A percentile compares a stretch with the other conserved stretches of the same genome.
phyloP scores from a whole-genome alignment of 768 basidiomycete species.

The Podaxis sp. region DNA sequence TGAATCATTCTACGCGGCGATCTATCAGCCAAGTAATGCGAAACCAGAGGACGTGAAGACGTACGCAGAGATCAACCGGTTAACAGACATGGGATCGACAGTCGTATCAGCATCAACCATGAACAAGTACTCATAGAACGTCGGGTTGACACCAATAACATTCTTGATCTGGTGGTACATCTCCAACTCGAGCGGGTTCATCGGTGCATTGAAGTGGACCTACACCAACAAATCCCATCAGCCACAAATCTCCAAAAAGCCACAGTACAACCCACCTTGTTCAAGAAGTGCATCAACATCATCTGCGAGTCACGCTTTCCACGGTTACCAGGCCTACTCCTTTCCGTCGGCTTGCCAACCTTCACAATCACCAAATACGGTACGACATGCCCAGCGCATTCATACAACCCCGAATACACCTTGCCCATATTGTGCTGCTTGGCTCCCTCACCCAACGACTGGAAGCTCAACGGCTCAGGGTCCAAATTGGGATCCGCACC shows the following conservation, averaged over 20 bases:
- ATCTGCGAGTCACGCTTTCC: constrained; percentile 99
- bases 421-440: constrained; percentile 99
- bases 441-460: constrained; percentile 90
- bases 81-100: constrained; percentile 83
- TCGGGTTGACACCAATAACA: constrained; percentile 97
- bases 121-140: constrained; percentile 96
- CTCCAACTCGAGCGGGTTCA: constrained; percentile 96
- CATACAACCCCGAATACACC: constrained; percentile 94
- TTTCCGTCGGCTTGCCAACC: constrained; percentile 93
- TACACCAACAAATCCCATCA: constrained; percentile 26
- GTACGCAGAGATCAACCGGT: constrained; percentile 90
- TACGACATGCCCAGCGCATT: constrained; percentile 91
- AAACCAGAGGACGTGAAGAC: constrained; percentile 30
- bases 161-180: constrained; percentile 99
- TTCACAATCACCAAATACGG: constrained; percentile 93
- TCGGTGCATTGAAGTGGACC: constrained; percentile 96
- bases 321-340: constrained; percentile 91
- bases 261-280: constrained; percentile 60
- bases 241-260: constrained; percentile 9
- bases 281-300: constrained; percentile 95
- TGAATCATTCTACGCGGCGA: constrained; percentile 80
- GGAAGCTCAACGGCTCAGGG: constrained; percentile 92
- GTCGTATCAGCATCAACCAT: constrained; percentile 95
- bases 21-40: constrained; percentile 7
- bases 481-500: constrained; percentile 92